Evolutionary conservation across 2,329 filamentous ascomycete species (phyloP), one percentile per base, ranked within the genome.

Genomic region (Colletotrichum echinochloae): DNA sequence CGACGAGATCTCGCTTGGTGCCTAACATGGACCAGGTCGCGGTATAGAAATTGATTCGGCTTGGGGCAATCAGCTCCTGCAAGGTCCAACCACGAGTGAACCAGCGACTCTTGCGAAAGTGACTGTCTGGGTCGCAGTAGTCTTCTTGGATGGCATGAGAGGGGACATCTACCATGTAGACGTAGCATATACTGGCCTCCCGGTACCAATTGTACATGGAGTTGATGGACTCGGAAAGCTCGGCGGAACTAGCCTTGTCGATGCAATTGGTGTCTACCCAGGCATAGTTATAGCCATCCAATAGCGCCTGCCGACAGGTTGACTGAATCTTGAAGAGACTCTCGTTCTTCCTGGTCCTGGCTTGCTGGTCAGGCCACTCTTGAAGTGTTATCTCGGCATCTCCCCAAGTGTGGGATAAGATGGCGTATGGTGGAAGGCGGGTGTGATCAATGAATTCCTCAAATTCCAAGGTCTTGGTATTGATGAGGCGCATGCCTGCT

Each of bases 181-280:
- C 71, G 37, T 74, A 75, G 52, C 75, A 76, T 12, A 75, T 20
- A 4, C 14, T 60, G 3, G 75, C 68, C 2, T 63, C 26, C 5
- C 54, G 26, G 51, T 75, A 75, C 69, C 74, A 74, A 9, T 41
- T 41, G 62, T 69, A 64, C 68, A 73, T 73, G 35, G 70, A 73
- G 41, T 73, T 73, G 46, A 72, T 66, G 3, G 64, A 60, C 11
- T 74, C 71, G 0, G 67, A 69, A 1, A 66, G 54, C 18, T 69
- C 67, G 0, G 64, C 70, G 5, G 60, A 66, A 7, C 57, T 73
- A 1, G 35, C 41, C 28, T 66, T 72, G 33, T 73, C 65, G 20
- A 65, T 63, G 56, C 56, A 60, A 11, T 41, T 48, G 20, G 66
- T 70, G 28, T 70, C 55, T 5, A 55, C n/a, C 55, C 62, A 55